Evolutionary conservation across 2,329 filamentous ascomycete genomes (phyloP).

Genomic region (Apiospora marii): DNA sequence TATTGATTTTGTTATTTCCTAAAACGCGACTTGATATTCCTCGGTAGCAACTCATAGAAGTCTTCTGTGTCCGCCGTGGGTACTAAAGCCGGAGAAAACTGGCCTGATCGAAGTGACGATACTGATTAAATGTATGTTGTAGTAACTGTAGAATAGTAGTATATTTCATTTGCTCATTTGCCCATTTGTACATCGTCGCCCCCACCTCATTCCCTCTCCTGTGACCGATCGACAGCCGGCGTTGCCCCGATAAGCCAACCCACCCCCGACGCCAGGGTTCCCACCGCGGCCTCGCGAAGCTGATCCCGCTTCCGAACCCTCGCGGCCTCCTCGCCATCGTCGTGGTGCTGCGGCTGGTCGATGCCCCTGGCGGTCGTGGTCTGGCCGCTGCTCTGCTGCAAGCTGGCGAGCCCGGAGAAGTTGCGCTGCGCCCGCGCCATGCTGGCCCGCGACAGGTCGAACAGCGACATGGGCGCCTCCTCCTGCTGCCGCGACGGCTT

Average conservation of each 20-base stretch:
- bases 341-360: slow-evolving; percentile 19
- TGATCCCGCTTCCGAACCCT: slow-evolving; percentile 75
- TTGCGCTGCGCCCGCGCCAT: slow-evolving; percentile 66
- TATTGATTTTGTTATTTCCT: slow-evolving; percentile 4
- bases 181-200: background rate
- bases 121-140: slow-evolving; percentile 2
- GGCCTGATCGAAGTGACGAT: background rate
- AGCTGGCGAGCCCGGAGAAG: slow-evolving; percentile 61
- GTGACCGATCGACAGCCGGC: slow-evolving; percentile 39
- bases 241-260: slow-evolving; percentile 72
- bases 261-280: slow-evolving; percentile 71
- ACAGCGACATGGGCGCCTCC: slow-evolving; percentile 70
- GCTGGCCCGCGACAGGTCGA: slow-evolving; percentile 69
- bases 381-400: slow-evolving; percentile 52
- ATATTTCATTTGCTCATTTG: slow-evolving; percentile 8
- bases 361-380: slow-evolving; percentile 41
- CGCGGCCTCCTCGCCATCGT: slow-evolving; percentile 44
- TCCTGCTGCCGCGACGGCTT: slow-evolving; percentile 44
- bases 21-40: background rate
- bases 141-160: background rate
- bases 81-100: background rate
- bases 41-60: background rate
- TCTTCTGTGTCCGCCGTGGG: background rate
- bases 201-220: slow-evolving; percentile 37
- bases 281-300: slow-evolving; percentile 70